Percentiles rank a stretch among this genome's conserved stretches.
These are phyloP conservation scores for Acacia melanoxylon DNA, from an alignment of 306 rosid genomes.

Conservation along the genomic window DNA sequence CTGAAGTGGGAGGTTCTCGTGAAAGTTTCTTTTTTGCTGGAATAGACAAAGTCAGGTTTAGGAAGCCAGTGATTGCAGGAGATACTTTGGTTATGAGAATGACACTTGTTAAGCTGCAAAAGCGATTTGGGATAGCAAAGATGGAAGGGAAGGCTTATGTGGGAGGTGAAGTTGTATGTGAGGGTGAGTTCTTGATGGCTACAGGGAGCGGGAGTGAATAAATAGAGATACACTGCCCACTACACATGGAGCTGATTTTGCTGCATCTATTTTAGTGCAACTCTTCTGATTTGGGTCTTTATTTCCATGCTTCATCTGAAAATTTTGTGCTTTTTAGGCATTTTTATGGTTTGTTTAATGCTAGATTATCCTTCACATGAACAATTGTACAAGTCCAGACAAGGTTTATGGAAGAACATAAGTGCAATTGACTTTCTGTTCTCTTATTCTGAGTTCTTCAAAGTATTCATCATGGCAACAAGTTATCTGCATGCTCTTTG, in stretches of 20 bases:
- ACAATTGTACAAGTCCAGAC: background rate
- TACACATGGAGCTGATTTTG: slow-evolving; percentile 23
- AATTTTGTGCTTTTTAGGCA: slow-evolving; percentile 2
- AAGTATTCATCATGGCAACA: background rate
- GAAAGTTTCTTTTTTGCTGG: slow-evolving; percentile 90
- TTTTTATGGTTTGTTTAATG: background rate
- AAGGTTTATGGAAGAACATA: background rate
- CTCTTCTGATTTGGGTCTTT: slow-evolving; percentile 14
- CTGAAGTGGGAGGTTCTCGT: slow-evolving; percentile 87
- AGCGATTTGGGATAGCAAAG: slow-evolving; percentile 88
- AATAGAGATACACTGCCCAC: slow-evolving; percentile 11
- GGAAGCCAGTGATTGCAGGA: slow-evolving; percentile 90
- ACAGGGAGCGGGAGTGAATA: slow-evolving; percentile 43
- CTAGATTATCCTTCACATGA: background rate
- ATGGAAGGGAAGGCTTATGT: slow-evolving; percentile 95
- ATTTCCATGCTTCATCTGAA: slow-evolving; percentile 10
- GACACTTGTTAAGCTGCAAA: slow-evolving; percentile 82
- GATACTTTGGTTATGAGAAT: slow-evolving; percentile 94
- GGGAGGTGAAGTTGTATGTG: slow-evolving; percentile 90
- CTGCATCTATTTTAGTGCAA: slow-evolving; percentile 1
- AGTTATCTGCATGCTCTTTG: background rate
- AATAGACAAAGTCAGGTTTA: slow-evolving; percentile 86
- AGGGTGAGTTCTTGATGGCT: slow-evolving; percentile 89
- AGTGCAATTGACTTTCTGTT: background rate
- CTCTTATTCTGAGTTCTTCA: background rate